Evolutionary conservation across 2,329 filamentous ascomycete genomes (phyloP).

Genomic region (Penicillium olsonii): DNA sequence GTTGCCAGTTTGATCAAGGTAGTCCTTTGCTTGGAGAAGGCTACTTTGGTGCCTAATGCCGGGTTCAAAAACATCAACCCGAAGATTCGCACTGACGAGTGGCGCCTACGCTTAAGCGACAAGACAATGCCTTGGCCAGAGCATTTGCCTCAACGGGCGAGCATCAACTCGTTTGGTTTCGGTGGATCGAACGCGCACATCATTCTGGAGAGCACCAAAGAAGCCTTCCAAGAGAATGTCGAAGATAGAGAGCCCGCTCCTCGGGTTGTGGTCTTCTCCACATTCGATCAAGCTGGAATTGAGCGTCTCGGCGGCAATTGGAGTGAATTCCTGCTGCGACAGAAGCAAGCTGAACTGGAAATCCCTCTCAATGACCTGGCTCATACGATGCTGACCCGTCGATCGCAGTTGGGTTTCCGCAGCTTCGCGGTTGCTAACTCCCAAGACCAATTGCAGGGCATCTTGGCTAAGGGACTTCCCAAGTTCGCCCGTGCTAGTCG

Average conservation of each 20-base stretch:
- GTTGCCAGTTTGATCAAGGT: conserved; percentile 53
- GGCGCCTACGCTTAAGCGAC: conserved; percentile 17
- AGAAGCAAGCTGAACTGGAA: conserved; percentile 6
- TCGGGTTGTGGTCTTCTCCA: conserved; percentile 19
- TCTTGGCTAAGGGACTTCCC: conserved; percentile 10
- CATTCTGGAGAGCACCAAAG: conserved; percentile 22
- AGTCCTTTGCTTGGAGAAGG: conserved; percentile 44
- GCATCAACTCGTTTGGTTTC: conserved; percentile 33
- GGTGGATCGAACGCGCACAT: conserved; percentile 30
- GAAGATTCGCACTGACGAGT: conserved; percentile 35
- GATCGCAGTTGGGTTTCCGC: conserved; percentile 21
- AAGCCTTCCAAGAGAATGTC: conserved; percentile 9
- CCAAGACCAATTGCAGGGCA: conserved; percentile 10
- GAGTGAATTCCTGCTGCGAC: conserved; percentile 13
- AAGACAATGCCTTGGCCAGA: conserved; percentile 23
- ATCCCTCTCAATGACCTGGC: conserved; percentile 11
- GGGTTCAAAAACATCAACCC: conserved; percentile 47
- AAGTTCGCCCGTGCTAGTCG: conserved; percentile 18
- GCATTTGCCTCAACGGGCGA: conserved; percentile 18
- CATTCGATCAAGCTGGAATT: conserved; percentile 20
- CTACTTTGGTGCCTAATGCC: conserved; percentile 46
- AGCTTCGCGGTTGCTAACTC: conserved; percentile 22
- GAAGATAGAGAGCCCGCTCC: conserved; percentile 12
- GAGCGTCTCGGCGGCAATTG: conserved; percentile 16
- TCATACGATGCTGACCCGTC: conserved; percentile 20